phyloP scores from a whole-genome alignment of 2,329 filamentous ascomycete species.

The Capronia epimyces region DNA sequence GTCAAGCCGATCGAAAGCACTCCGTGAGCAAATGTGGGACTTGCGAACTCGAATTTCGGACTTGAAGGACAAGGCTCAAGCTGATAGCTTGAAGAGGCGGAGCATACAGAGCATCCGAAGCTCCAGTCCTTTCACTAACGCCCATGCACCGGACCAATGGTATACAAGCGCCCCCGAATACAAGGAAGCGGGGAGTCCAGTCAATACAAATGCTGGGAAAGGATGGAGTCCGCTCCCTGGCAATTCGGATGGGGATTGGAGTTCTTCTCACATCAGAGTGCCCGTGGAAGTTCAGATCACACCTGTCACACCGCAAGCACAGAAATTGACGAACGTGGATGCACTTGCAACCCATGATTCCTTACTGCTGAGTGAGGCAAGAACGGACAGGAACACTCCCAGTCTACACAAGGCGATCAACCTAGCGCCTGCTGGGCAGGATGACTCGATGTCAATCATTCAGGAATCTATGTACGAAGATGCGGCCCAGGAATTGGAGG shows the following conservation, averaged over 20 bases:
- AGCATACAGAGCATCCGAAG: conserved; percentile 71
- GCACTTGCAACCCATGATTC: conserved; percentile 23
- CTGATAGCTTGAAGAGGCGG: conserved; percentile 69
- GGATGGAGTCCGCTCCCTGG: conserved; percentile 37
- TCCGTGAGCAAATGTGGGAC: conserved; percentile 80
- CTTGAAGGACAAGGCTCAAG: conserved; percentile 69
- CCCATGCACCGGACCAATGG: conserved; percentile 52
- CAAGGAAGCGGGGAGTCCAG: conserved; percentile 32
- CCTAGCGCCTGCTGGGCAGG: conserved; percentile 25
- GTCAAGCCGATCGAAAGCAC: conserved; percentile 38
- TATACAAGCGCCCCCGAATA: conserved; percentile 41
- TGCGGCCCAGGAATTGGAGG: conserved; percentile 38
- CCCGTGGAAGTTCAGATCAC: conserved; percentile 14
- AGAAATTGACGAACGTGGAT: conserved; percentile 17
- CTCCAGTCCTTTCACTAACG: conserved; percentile 72
- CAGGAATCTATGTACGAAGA: conserved; percentile 40
- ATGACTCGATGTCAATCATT: conserved; percentile 20
- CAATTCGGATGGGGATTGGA: conserved; percentile 35
- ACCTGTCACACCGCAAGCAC: conserved; percentile 25
- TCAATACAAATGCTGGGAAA: conserved; percentile 35
- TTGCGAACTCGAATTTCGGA: conserved; percentile 79
- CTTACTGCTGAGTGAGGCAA: conserved; percentile 19
- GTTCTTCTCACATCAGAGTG: conserved; percentile 4
- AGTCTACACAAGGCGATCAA: conserved; percentile 20
- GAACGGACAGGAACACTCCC: conserved; percentile 28